These are phyloP conservation scores for Musa itinerans DNA, from an alignment of 176 grass and related monocot species.

Conservation along the genomic window DNA sequence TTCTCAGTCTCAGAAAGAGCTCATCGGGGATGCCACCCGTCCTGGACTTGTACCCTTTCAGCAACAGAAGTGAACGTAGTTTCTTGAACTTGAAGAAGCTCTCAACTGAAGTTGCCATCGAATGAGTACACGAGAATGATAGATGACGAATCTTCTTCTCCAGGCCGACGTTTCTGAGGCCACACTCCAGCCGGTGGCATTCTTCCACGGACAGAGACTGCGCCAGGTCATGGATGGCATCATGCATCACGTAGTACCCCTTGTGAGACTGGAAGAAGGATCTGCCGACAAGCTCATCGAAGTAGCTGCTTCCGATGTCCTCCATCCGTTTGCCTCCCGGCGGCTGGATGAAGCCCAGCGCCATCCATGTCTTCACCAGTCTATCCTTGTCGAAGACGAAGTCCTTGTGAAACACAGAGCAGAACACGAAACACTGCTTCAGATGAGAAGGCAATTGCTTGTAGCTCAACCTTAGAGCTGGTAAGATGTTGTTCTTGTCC, in stretches of 20 bases:
- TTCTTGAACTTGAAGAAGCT: conserved; percentile 43
- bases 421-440: conserved; percentile 75
- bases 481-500: conserved; percentile 62
- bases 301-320: conserved; percentile 51
- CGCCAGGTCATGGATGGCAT: conserved; percentile 70
- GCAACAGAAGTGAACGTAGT: conserved; percentile 44
- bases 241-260: conserved; percentile 66
- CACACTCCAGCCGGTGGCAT: conserved; percentile 41
- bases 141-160: conserved; percentile 30
- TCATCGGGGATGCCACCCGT: conserved; percentile 30
- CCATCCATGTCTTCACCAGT: conserved; percentile 69
- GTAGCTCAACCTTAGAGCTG: conserved; percentile 73
- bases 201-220: conserved; percentile 51
- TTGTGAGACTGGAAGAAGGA: conserved; percentile 67
- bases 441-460: conserved; percentile 51
- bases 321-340: conserved; percentile 38
- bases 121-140: conserved; percentile 60
- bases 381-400: conserved; percentile 44
- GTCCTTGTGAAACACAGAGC: conserved; percentile 71
- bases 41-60: conserved; percentile 51
- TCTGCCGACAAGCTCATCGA: conserved; percentile 60
- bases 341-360: conserved; percentile 52
- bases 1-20: conserved; percentile 44
- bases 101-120: conserved; percentile 28
- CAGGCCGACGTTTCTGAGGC: neutral